Evolutionary conservation across 2,329 filamentous ascomycete species (phyloP).

Genomic region (Pseudogymnoascus sp.): DNA sequence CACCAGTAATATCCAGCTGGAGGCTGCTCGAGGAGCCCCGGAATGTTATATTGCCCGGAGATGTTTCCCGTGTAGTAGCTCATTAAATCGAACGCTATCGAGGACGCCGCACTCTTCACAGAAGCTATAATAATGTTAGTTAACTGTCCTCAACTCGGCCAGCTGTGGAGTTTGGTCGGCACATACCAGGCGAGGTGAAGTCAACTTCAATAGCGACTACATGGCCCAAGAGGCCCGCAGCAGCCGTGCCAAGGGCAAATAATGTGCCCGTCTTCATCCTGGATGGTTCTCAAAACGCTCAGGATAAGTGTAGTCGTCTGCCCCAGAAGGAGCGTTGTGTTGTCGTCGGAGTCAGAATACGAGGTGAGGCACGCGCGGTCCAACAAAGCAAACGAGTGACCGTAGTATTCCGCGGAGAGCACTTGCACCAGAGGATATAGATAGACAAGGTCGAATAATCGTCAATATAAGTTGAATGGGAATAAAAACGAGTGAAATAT

Average conservation of each 20-base stretch:
- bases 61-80: constrained; percentile 34
- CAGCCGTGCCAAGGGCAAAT: background rate
- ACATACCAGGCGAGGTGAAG: constrained; percentile 22
- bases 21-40: constrained; percentile 40
- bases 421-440: background rate
- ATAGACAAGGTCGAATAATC: background rate
- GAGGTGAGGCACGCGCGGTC: background rate
- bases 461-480: background rate
- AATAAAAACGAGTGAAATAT: background rate
- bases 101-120: constrained; percentile 26
- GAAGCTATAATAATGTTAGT: constrained; percentile 33
- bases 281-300: background rate
- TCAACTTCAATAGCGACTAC: constrained; percentile 22
- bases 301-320: background rate
- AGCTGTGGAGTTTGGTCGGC: background rate
- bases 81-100: constrained; percentile 30
- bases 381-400: background rate
- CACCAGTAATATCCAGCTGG: constrained; percentile 47
- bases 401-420: background rate
- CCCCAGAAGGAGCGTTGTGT: background rate
- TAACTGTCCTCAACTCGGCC: constrained; percentile 37
- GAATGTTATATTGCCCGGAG: constrained; percentile 36
- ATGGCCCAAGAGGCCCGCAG: background rate
- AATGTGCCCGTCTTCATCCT: background rate
- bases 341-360: background rate